These are phyloP conservation scores for Beauveria asiatica DNA, from an alignment of 2,329 filamentous ascomycete species.

Conservation along the genomic window DNA sequence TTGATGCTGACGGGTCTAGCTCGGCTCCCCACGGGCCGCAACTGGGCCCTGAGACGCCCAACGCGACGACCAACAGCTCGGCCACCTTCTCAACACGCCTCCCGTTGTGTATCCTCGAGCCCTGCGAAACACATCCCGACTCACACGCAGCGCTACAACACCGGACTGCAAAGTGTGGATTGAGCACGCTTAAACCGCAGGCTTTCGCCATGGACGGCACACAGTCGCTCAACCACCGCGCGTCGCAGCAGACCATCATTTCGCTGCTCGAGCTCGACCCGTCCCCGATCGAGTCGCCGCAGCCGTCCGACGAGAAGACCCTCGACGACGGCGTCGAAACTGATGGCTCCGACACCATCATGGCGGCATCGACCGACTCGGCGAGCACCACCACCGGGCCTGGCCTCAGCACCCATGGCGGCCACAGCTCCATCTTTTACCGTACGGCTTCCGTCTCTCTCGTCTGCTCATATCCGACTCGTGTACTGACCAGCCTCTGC, in stretches of 20 bases:
- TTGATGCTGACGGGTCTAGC: background rate
- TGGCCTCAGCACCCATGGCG: constrained; percentile 54
- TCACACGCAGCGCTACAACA: background rate
- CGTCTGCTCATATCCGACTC: background rate
- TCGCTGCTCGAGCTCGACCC: constrained; percentile 75
- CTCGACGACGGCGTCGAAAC: constrained; percentile 29
- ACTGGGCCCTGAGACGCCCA: background rate
- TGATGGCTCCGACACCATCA: constrained; percentile 14
- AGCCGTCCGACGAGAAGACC: constrained; percentile 43
- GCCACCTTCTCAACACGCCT: background rate
- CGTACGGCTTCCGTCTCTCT: constrained; percentile 38
- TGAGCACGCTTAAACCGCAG: background rate
- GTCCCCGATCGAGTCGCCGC: constrained; percentile 57
- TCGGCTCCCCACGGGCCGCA: background rate
- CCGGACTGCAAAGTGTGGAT: background rate
- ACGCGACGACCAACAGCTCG: background rate
- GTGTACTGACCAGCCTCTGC: background rate
- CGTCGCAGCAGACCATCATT: constrained; percentile 47
- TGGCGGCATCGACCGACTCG: constrained; percentile 18
- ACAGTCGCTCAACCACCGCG: constrained; percentile 27
- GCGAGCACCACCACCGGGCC: constrained; percentile 34
- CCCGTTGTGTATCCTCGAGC: background rate
- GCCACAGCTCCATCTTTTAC: constrained; percentile 68
- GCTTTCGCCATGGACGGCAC: background rate
- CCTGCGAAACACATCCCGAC: too few relatives aligned